Conservation (phyloP, 2,329 filamentous ascomycete genomes). For the Xylaria polymorpha region DNA sequence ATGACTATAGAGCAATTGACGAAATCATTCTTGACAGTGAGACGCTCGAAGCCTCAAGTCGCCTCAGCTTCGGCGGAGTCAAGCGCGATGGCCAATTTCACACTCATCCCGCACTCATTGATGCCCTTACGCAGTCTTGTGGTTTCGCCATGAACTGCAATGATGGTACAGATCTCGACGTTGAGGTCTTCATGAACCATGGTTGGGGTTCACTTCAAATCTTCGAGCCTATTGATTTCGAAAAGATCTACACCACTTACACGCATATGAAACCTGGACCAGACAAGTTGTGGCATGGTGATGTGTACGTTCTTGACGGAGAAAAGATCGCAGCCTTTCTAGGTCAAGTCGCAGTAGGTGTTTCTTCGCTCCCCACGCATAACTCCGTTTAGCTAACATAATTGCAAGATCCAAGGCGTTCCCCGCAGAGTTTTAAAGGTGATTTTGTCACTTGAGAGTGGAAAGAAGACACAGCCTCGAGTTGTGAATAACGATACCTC, state of each 20-base stretch:
- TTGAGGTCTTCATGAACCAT: conserved; percentile 45
- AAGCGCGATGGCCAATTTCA: conserved; percentile 39
- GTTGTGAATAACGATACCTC: too few species aligned
- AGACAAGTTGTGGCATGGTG: conserved; percentile 40
- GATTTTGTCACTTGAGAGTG: too few species aligned
- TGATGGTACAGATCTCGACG: conserved; percentile 42
- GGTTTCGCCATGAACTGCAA: conserved; percentile 47
- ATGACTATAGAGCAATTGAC: conserved; percentile 47
- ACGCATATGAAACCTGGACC: conserved; percentile 37
- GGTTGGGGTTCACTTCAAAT: conserved; percentile 43
- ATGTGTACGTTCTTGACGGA: conserved; percentile 28
- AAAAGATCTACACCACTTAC: conserved; percentile 41
- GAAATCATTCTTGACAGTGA: conserved; percentile 49
- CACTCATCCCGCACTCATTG: conserved; percentile 41
- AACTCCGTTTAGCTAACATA: too few species aligned
- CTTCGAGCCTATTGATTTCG: conserved; percentile 37
- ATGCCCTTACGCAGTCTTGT: conserved; percentile 38
- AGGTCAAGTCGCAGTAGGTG: too few species aligned
- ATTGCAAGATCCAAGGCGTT: too few species aligned
- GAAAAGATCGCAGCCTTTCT: background rate
- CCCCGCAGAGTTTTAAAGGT: too few species aligned
- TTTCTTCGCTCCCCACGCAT: too few species aligned
- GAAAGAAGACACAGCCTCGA: too few species aligned
- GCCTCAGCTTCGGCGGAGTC: conserved; percentile 33
- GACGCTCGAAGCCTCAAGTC: conserved; percentile 41